Evolutionary conservation across 1,139 yeast species (phyloP), one percentile per base, ranked within the genome.

Genomic region (Suhomyces maxii): DNA sequence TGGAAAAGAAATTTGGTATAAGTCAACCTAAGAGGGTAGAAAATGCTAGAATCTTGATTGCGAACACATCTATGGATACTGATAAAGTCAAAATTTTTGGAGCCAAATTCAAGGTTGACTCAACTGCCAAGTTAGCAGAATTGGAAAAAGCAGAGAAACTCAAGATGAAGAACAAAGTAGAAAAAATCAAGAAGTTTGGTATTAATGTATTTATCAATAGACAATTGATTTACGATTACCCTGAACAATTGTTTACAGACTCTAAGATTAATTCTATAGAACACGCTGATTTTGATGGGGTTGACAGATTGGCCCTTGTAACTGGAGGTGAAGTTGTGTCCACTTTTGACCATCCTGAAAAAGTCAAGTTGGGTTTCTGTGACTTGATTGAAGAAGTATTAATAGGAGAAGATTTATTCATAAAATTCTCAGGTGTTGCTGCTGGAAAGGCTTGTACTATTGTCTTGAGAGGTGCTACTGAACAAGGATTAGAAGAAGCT

Each of bases 301-400:
- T 93, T 49, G 99, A 93, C 73, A 84, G 99, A 65, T 79, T 93
- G 57, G 97, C 99, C 5, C 76, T 93, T 41, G 99, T 91, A 26
- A 91, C 98, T 7, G 99, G 99, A 42, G 99, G 97, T 60, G 99
- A 93, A 72, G 98, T 95, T 47, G 97, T 86, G 3, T 91, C 98
- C 10, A 93, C 99, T 1, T 95, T 93, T 67, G 99, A 95, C 64
- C 79, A 84, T 55, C 97, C 99, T 25, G 96, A 87, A 45, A 77
- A 79, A 46, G 96, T 88, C 48, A 86, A 82, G 64, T 73, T 91
- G 46, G 99, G 99, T 44, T 80, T 83, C 63, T 93, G 99, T 77
- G 95, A 91, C 42, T 58, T 77, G 33, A 89, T 95, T 58, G 98
- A 93, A 69, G 99, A 93, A 68, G 73, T 93, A 36, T 80, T 90